Evolutionary conservation across 768 basidiomycete genomes (phyloP).

Genomic region (Kondoa subrosea): DNA sequence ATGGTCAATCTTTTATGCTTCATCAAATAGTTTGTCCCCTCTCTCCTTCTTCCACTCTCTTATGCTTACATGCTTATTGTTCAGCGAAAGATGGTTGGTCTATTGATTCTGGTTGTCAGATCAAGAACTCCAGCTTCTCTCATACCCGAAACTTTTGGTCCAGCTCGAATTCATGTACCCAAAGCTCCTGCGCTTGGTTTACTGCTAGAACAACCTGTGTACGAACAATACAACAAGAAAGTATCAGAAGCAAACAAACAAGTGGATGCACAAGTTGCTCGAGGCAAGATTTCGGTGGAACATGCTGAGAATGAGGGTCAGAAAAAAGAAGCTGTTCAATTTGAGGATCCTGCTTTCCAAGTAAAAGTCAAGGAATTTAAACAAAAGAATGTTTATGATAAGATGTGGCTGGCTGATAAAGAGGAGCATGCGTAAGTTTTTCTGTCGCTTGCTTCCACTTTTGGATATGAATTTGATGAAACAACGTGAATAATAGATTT

Average conservation of each 20-base stretch:
- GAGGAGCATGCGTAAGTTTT: constrained; percentile 45
- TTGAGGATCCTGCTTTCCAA: constrained; percentile 41
- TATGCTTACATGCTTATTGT: constrained; percentile 13
- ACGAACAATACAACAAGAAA: constrained; percentile 34
- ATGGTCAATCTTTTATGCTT: constrained; percentile 97
- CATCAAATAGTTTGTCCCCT: constrained; percentile 57
- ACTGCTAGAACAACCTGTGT: constrained; percentile 51
- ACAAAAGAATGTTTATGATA: constrained; percentile 63
- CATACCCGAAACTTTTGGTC: constrained; percentile 56
- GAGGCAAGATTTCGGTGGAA: constrained; percentile 11
- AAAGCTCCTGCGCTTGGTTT: constrained; percentile 93
- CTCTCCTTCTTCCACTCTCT: neutral
- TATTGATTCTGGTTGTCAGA: constrained; percentile 59
- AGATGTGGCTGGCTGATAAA: constrained; percentile 71
- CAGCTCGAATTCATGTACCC: constrained; percentile 61
- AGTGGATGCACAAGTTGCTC: constrained; percentile 17
- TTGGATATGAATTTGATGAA: constrained; percentile 9
- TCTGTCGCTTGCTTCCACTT: constrained; percentile 1
- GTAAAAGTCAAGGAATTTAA: constrained; percentile 66
- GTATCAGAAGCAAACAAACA: constrained; percentile 28
- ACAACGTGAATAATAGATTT: constrained; percentile 52
- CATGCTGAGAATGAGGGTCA: constrained; percentile 35
- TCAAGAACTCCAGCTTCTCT: constrained; percentile 57
- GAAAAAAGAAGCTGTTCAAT: constrained; percentile 32
- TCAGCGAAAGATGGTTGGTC: constrained; percentile 93